Evolutionary conservation across 345 rosid genomes (phyloP).

Genomic region (Gynandropsis gynandra): DNA sequence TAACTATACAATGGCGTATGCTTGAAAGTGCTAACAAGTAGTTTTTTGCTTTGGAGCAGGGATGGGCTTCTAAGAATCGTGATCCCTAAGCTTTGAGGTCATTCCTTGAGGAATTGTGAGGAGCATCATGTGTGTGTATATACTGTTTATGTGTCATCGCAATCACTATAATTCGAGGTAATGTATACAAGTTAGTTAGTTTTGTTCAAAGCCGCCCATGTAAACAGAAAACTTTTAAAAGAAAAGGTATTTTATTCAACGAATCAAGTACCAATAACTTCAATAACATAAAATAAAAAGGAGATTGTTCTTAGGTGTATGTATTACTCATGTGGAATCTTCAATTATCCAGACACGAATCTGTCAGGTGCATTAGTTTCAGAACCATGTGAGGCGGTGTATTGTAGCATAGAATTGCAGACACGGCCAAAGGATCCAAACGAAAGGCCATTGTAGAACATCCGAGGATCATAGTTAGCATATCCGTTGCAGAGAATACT

Average conservation of each 20-base stretch:
- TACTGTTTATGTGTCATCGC: constrained; percentile 8
- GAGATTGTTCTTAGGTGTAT: too few relatives aligned
- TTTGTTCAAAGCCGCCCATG: background rate
- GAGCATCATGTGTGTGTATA: constrained; percentile 12
- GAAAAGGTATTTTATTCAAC: background rate
- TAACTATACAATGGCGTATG: background rate
- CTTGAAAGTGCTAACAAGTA: constrained; percentile 6
- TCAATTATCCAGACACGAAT: too few relatives aligned
- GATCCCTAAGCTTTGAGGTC: constrained; percentile 51
- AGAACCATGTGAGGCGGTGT: too few relatives aligned
- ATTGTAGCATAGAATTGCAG: too few relatives aligned
- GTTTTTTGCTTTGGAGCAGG: constrained; percentile 32
- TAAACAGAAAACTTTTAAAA: background rate
- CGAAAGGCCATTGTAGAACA: background rate
- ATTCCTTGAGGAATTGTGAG: constrained; percentile 14
- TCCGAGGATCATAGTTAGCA: constrained; percentile 11
- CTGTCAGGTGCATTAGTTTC: too few relatives aligned
- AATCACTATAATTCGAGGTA: background rate
- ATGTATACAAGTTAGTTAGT: too few relatives aligned
- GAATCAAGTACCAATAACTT: too few relatives aligned
- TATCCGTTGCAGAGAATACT: background rate
- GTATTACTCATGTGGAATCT: too few relatives aligned
- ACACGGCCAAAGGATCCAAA: background rate
- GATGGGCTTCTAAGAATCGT: constrained; percentile 50
- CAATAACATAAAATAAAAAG: too few relatives aligned